These are phyloP conservation scores for Vaccinium myrtillus DNA, from an alignment of 148 eudicot genomes.

Conservation along the genomic window DNA sequence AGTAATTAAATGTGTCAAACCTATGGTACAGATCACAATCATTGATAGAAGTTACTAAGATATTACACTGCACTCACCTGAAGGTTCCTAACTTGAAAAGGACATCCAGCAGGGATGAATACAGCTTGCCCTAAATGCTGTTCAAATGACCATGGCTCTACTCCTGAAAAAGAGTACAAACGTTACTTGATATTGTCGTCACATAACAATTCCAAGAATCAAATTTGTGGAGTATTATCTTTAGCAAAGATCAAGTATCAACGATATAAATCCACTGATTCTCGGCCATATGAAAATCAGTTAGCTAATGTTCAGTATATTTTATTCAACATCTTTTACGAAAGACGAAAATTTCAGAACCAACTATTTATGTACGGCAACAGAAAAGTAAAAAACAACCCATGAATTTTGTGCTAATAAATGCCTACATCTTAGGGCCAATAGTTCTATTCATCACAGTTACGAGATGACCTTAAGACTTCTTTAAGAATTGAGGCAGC, in stretches of 20 bases:
- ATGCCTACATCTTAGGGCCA: not conserved
- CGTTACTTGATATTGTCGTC: not conserved
- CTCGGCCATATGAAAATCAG: not conserved
- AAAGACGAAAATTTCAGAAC: not conserved
- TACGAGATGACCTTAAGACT: not conserved
- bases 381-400: not conserved
- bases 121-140: conserved; percentile 90
- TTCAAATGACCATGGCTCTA: conserved; percentile 93
- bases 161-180: conserved; percentile 44
- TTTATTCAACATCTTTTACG: not conserved
- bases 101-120: conserved; percentile 94
- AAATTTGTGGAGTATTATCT: not conserved
- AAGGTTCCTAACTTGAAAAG: conserved; percentile 84
- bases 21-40: not conserved
- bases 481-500: not conserved
- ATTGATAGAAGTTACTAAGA: not conserved
- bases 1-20: not conserved
- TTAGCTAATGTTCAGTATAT: not conserved
- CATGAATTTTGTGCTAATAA: not conserved
- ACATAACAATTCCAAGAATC: conserved; percentile 6
- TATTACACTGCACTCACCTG: conserved; percentile 44
- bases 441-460: not conserved
- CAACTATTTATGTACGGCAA: not conserved
- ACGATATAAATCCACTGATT: not conserved
- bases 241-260: not conserved